Percentiles rank a stretch among this genome's conserved stretches.
These are phyloP conservation scores for Boletales sp. DNA, from an alignment of 768 basidiomycete genomes.

Conservation along the genomic window DNA sequence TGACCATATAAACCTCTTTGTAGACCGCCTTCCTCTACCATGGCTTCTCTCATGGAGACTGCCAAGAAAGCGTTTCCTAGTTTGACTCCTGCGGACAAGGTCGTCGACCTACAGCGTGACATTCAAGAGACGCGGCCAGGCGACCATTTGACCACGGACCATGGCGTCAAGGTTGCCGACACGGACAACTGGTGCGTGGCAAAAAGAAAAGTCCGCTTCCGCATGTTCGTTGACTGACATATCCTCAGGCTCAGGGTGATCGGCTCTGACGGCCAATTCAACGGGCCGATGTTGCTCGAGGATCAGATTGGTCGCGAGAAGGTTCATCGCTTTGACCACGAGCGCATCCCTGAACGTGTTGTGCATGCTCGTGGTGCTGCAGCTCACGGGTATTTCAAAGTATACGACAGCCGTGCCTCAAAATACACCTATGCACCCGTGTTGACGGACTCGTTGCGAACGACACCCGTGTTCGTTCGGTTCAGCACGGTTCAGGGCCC, in stretches of 20 bases:
- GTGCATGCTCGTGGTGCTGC: constrained; percentile 70
- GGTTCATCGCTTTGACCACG: constrained; percentile 79
- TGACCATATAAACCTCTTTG: not conserved
- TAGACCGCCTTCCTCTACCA: not conserved
- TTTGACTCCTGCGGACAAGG: constrained; percentile 15
- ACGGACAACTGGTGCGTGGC: constrained; percentile 59
- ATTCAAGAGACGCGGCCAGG: constrained; percentile 16
- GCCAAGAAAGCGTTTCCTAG: constrained; percentile 11
- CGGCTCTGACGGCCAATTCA: constrained; percentile 37
- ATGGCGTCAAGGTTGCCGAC: constrained; percentile 54
- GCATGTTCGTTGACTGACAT: constrained; percentile 3
- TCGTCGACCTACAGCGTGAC: constrained; percentile 24
- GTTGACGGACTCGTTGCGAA: constrained; percentile 66
- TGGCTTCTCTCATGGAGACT: constrained; percentile 14
- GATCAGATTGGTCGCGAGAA: constrained; percentile 75
- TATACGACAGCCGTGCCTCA: constrained; percentile 61
- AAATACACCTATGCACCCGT: constrained; percentile 70
- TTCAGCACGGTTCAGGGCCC: constrained; percentile 86
- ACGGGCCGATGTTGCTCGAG: constrained; percentile 75
- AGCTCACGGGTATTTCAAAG: constrained; percentile 82
- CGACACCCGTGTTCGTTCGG: constrained; percentile 75
- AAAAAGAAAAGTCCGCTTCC: not conserved
- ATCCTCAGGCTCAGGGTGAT: constrained; percentile 50
- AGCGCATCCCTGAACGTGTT: constrained; percentile 85
- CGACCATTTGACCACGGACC: constrained; percentile 51